Conservation (phyloP, 1,284 basidiomycete species). For the Cryptococcus hybrid region DNA sequence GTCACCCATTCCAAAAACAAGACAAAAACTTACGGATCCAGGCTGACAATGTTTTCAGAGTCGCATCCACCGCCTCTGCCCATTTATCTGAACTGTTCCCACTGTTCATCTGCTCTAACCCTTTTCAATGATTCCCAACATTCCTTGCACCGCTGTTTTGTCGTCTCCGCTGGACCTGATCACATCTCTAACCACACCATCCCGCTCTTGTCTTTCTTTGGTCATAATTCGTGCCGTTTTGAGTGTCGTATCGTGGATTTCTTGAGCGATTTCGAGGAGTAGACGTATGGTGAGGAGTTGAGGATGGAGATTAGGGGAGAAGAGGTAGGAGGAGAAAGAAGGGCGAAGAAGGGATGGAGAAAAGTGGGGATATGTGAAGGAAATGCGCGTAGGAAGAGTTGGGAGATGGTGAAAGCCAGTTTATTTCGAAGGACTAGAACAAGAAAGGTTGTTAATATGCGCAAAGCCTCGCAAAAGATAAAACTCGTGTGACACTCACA, state of each 20-base stretch:
- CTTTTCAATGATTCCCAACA: slow-evolving; percentile 78
- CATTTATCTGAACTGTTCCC: slow-evolving; percentile 59
- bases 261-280: slow-evolving; percentile 84
- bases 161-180: slow-evolving; percentile 83
- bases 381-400: slow-evolving; percentile 83
- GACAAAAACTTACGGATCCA: slow-evolving; percentile 75
- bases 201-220: slow-evolving; percentile 67
- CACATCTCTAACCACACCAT: slow-evolving; percentile 81
- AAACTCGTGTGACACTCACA: slow-evolving; percentile 30
- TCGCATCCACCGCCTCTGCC: slow-evolving; percentile 81
- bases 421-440: slow-evolving; percentile 69
- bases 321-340: slow-evolving; percentile 36
- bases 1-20: too few relatives aligned
- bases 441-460: slow-evolving; percentile 3
- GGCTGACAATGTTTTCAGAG: slow-evolving; percentile 84
- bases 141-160: slow-evolving; percentile 77
- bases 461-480: not conserved
- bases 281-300: slow-evolving; percentile 80
- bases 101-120: slow-evolving; percentile 57
- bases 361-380: slow-evolving; percentile 43
- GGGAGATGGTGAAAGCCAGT: slow-evolving; percentile 92
- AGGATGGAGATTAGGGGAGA: slow-evolving; percentile 66
- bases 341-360: slow-evolving; percentile 51
- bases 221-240: slow-evolving; percentile 75
- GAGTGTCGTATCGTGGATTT: slow-evolving; percentile 87